Base-by-base conservation (phyloP, 2,329 filamentous ascomycete genomes). In the Escovopsis sp. region DNA sequence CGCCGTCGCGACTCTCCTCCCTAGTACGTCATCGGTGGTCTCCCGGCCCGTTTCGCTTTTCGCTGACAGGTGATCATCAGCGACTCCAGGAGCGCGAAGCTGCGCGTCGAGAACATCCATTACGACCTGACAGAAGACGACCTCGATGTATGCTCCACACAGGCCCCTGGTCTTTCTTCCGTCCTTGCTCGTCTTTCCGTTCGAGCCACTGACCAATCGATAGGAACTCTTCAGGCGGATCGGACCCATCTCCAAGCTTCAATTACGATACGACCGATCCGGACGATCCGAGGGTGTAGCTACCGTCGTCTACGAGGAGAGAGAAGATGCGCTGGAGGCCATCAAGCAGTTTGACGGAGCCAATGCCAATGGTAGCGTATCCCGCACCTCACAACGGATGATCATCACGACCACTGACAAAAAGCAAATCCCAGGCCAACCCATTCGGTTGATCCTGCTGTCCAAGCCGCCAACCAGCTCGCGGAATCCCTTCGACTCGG, bases 61-160 rank as follows among this genome's bases (percentile, higher is more conserved):
- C 29, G 37, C 41, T 45, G 27, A 44, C 32, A 39, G 26, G 36
- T 11, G 16, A 13, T 18, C n/a, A 31, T 25, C 44, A 72, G 72
- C 49, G 65, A 70, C 26, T 51, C 61, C 21, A 60, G 61, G 38
- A 76, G 77, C 46, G 66, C 76, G 31, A 88, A 84, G 58, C 58
- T 94, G 45, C 78, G 79, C 44, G 79, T 94, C 41, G 84, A 92
- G 41, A 94, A 94, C 53, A 63, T 94, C 39, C 87, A 94, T 56
- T 94, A 93, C 56, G 87, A 94, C 41, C 68, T 94, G 42, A 87
- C 80, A 11, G 76, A 88, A 55, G 76, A 79, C 27, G 87, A 94
- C 51, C 68, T 94, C 36, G 71, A 81, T 49, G 85, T 92, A 61
- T 38, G 58, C n/a, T n/a, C n/a, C n/a, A n/a, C 13, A 14, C 27